Percentiles rank a stretch among this genome's conserved stretches.
Evolutionary conservation across 1,284 basidiomycete species (phyloP).

Genomic region (Ustilago crameri): DNA sequence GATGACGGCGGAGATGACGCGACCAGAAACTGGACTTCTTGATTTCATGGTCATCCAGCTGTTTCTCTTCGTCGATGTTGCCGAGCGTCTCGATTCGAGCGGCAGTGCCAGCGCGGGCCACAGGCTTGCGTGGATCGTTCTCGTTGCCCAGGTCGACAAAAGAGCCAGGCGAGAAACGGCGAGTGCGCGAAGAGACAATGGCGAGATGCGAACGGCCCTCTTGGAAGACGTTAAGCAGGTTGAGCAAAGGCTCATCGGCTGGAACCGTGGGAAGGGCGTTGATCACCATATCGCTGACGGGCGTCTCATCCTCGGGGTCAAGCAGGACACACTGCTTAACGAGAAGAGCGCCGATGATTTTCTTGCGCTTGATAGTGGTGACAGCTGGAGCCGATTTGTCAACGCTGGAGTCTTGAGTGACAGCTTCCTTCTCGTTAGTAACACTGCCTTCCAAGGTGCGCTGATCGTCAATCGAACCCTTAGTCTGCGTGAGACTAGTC

Average conservation of each 20-base stretch:
- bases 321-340: constrained; percentile 88
- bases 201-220: constrained; percentile 92
- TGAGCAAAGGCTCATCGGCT: constrained; percentile 83
- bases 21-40: constrained; percentile 69
- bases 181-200: constrained; percentile 74
- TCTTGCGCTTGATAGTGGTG: constrained; percentile 71
- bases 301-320: constrained; percentile 77
- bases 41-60: constrained; percentile 56
- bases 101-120: constrained; percentile 31
- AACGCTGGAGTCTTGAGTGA: constrained; percentile 51
- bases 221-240: constrained; percentile 89
- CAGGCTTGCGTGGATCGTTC: constrained; percentile 28
- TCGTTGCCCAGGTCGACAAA: constrained; percentile 55
- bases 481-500: constrained; percentile 67
- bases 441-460: constrained; percentile 39
- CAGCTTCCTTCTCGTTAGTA: constrained; percentile 27
- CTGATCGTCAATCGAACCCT: constrained; percentile 30
- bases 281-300: constrained; percentile 64
- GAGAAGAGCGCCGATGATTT: constrained; percentile 81
- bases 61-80: constrained; percentile 61
- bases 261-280: constrained; percentile 88
- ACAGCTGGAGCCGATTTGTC: constrained; percentile 7
- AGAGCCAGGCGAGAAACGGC: constrained; percentile 57
- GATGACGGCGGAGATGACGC: constrained; percentile 75
- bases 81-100: constrained; percentile 44